Evolutionary conservation across 129 eudicot species (phyloP).

Genomic region (Pseudognaphalium luteoalbum): DNA sequence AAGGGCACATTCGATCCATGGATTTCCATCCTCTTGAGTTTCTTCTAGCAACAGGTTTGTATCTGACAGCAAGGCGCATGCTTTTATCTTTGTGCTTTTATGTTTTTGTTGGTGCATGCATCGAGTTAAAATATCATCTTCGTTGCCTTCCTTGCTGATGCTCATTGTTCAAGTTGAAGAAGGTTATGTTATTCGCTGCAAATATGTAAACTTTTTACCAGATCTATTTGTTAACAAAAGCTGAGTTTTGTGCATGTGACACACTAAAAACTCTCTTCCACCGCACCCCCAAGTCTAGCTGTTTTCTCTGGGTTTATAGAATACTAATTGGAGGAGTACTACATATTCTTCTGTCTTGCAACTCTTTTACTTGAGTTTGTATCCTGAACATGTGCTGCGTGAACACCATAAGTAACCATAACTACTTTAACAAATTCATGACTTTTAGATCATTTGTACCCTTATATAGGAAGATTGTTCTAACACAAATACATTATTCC

Average conservation of each 20-base stretch:
- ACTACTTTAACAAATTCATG: background rate
- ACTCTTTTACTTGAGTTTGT: background rate
- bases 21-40: slow-evolving; percentile 94
- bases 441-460: background rate
- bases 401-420: background rate
- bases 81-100: background rate
- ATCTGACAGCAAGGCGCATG: background rate
- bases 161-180: background rate
- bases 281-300: background rate
- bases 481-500: slow-evolving; percentile 24
- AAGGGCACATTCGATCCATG: slow-evolving; percentile 80
- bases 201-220: background rate
- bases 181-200: background rate
- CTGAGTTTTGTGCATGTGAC: background rate
- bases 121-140: background rate
- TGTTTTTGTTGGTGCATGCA: slow-evolving; percentile 1
- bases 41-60: slow-evolving; percentile 84
- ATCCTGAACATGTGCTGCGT: background rate
- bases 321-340: background rate
- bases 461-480: background rate
- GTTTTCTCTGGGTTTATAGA: background rate
- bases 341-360: background rate
- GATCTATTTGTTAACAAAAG: background rate
- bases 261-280: background rate
- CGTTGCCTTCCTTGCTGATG: background rate